Evolutionary conservation across 306 rosid genomes (phyloP).

Genomic region (Begonia masoniana): DNA sequence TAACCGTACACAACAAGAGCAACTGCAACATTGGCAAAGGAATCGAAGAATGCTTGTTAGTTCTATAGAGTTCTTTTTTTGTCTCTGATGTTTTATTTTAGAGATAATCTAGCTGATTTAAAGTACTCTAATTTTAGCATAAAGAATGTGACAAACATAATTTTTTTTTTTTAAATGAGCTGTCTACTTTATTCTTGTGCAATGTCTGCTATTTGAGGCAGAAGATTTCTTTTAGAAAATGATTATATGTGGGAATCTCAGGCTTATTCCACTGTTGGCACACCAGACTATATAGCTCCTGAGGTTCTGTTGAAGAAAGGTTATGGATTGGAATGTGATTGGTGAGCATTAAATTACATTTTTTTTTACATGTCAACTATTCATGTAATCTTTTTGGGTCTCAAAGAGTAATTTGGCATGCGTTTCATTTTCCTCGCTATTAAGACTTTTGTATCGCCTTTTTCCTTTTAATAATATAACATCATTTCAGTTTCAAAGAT

Average conservation of each 20-base stretch:
- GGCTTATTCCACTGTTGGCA: constrained; percentile 99
- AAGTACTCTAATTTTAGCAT: neutral
- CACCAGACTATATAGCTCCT: constrained; percentile 98
- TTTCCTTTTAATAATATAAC: no score
- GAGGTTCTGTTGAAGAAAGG: constrained; percentile 99
- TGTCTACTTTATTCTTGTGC: neutral
- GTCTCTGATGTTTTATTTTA: neutral
- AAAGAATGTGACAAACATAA: neutral
- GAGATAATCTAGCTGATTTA: no score
- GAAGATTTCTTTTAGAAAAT: constrained; percentile 1
- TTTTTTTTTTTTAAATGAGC: neutral
- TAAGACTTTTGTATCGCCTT: no score
- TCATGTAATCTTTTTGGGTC: neutral
- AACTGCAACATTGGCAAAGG: constrained; percentile 90
- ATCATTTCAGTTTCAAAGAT: neutral
- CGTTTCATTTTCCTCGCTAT: neutral
- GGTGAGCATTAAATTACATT: constrained; percentile 38
- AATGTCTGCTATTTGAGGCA: neutral
- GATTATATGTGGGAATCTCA: constrained; percentile 27
- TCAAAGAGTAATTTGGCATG: neutral
- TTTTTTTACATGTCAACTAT: no score
- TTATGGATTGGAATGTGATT: constrained; percentile 96
- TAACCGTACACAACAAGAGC: constrained; percentile 87
- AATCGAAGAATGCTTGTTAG: constrained; percentile 94
- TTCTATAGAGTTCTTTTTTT: constrained; percentile 7